Base-by-base conservation (phyloP, 331 rosid species). In the Dryas integrifolia region DNA sequence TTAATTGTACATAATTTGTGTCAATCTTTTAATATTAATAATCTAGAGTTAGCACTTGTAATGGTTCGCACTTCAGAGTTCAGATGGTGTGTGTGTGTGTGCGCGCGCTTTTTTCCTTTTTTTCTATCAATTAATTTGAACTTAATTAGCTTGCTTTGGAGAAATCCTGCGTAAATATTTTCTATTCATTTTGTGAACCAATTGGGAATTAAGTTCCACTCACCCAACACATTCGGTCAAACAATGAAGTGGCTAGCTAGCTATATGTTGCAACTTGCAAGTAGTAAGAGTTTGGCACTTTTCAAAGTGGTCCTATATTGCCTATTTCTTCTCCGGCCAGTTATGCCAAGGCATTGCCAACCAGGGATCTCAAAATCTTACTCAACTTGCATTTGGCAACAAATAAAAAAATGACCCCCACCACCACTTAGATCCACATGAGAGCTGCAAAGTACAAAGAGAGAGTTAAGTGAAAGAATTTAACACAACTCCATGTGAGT, bases 401-500 rank as follows among this genome's bases (percentile, higher is more conserved):
- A 70, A 61, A 75, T 52, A 57, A 26, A 75, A 21, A 35, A 8
- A 21, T 9, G 81, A 72, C 87, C 87, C 87, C 72, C 12, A 35
- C 76, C 56, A 38, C 85, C 86, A 81, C 76, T 77, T 57, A 12
- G 57, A 65, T 64, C 65, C 74, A 64, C 64, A 58, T 56, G 76
- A 74, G 84, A 56, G 70, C 46, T 44, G 21, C 21, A 18, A 18
- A 18, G 21, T 18, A 30, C 50, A 43, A 47, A 10, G 43, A 59
- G 15, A 7, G n/a, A 41, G 9, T 39, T 4, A 12, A 44, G 7
- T 6, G 30, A 41, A 40, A 2, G 41, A 68, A 55, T 47, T 71
- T 62, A 72, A 74, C 16, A 39, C 70, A 62, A 43, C 65, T 57
- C 79, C 89, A 82, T 85, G 87, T 87, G 88, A 82, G 69, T 57